Base-by-base conservation (phyloP, 495 filamentous ascomycete genomes). In the Oleoguttula mirabilis region DNA sequence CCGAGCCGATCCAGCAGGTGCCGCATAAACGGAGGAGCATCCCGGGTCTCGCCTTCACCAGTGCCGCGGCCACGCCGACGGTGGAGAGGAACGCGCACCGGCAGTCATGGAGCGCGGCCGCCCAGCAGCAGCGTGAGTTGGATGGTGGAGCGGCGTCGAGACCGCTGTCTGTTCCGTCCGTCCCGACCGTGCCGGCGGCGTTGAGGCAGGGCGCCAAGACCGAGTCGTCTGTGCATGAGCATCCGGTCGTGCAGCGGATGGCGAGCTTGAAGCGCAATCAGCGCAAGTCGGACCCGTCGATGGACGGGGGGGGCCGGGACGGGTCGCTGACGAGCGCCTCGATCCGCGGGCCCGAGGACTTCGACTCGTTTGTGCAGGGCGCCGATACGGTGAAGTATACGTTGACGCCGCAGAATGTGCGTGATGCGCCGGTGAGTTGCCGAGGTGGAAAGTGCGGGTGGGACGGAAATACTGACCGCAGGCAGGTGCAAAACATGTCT, bases 371-470 rank as follows among this genome's bases (percentile, higher is more conserved):
- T 25, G 90, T 98, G 44, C 78, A 82, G 27, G 87, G 86, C 60
- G 77, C 86, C 42, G 79, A 93, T 57, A 95, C 90, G 2, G 79
- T 98, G 33, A 87, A 88, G 59, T 95, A 80, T 57, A 95, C 90
- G 2, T 69, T 95, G 22, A 98, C 90, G 1, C 88, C 90, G 1
- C 79, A 83, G 55, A 84, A 69, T 45, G 82, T 95, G 71, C 78
- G 88, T 37, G 79, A 88, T 46, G 82, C 88, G 50, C 80, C 88
- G 55, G 82, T 84, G 66, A 66, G 77, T 61, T n/a, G 6, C 3
- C 1, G 30, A 37, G n/a, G n/a, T 5, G 19, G 32, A 10, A 51
- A 39, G 32, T 43, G 25, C 7, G 44, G 42, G 32, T 35, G 32
- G 32, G 16, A 10, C 7, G 32, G 10, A 35, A 35, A 35, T 6